phyloP scores from a whole-genome alignment of 805 yeast genomes.

The Metschnikowia chrysomelidarum region DNA sequence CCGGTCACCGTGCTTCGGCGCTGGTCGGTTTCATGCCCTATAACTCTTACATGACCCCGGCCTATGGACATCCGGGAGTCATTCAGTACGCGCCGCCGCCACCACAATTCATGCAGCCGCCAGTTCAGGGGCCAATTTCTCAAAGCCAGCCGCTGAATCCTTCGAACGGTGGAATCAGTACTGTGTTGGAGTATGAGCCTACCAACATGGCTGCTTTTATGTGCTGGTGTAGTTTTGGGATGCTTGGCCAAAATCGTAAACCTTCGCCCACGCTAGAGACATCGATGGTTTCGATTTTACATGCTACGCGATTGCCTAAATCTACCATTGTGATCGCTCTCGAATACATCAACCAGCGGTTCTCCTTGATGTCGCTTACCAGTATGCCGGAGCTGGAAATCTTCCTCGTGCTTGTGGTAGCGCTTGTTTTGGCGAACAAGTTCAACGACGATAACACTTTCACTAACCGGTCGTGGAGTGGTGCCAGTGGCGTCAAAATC shows the following conservation, averaged over 20 bases:
- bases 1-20: constrained; percentile 39
- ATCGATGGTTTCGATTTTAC: constrained; percentile 64
- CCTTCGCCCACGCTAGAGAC: constrained; percentile 54
- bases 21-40: constrained; percentile 21
- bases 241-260: constrained; percentile 50
- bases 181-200: constrained; percentile 77
- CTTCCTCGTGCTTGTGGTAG: constrained; percentile 59
- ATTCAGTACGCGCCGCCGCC: constrained; percentile 13
- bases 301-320: constrained; percentile 85
- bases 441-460: constrained; percentile 96
- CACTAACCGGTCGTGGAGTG: constrained; percentile 92
- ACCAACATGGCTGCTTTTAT: constrained; percentile 77
- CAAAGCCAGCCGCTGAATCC: constrained; percentile 13
- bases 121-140: constrained; percentile 3
- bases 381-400: constrained; percentile 33
- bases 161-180: constrained; percentile 70
- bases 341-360: constrained; percentile 71
- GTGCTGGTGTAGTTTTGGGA: constrained; percentile 68
- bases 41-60: constrained; percentile 20
- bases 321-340: constrained; percentile 77
- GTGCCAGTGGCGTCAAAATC: constrained; percentile 83
- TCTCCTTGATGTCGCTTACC: constrained; percentile 25
- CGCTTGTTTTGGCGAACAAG: constrained; percentile 85
- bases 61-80: constrained; percentile 5
- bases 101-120: constrained; percentile 15